Conservation (phyloP, 768 basidiomycete genomes). For the Calocybe gangraenosa region DNA sequence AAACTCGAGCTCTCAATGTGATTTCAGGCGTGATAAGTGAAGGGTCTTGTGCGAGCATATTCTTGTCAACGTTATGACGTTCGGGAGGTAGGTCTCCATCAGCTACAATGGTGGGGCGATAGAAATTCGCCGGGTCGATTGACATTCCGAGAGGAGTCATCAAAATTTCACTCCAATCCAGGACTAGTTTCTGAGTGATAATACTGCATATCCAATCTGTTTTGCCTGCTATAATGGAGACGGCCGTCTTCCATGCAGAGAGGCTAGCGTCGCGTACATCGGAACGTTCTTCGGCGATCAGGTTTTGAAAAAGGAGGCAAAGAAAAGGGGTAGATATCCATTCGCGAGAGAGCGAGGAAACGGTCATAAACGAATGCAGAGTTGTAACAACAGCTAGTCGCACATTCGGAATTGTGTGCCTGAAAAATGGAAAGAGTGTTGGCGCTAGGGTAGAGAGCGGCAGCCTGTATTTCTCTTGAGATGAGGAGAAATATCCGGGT, state of each 20-base stretch:
- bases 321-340: constrained; percentile 82
- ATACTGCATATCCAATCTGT: constrained; percentile 48
- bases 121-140: constrained; percentile 68
- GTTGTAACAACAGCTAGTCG: constrained; percentile 91
- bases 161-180: constrained; percentile 83
- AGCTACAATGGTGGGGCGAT: constrained; percentile 49
- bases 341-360: constrained; percentile 64
- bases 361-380: constrained; percentile 79
- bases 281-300: constrained; percentile 83
- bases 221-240: constrained; percentile 47
- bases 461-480: constrained; percentile 39
- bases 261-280: constrained; percentile 80
- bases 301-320: constrained; percentile 87
- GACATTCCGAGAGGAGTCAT: constrained; percentile 88
- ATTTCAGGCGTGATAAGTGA: constrained; percentile 74
- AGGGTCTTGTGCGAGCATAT: constrained; percentile 88
- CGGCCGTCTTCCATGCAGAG: constrained; percentile 67
- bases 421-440: constrained; percentile 92
- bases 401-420: constrained; percentile 92
- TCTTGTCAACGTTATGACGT: constrained; percentile 94
- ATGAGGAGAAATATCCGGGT: background rate
- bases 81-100: constrained; percentile 49
- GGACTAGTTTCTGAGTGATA: constrained; percentile 53
- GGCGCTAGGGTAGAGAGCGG: constrained; percentile 81
- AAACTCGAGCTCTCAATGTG: constrained; percentile 75